phyloP scores from a whole-genome alignment of 164 flowering plant genomes.

The Houttuynia cordata region DNA sequence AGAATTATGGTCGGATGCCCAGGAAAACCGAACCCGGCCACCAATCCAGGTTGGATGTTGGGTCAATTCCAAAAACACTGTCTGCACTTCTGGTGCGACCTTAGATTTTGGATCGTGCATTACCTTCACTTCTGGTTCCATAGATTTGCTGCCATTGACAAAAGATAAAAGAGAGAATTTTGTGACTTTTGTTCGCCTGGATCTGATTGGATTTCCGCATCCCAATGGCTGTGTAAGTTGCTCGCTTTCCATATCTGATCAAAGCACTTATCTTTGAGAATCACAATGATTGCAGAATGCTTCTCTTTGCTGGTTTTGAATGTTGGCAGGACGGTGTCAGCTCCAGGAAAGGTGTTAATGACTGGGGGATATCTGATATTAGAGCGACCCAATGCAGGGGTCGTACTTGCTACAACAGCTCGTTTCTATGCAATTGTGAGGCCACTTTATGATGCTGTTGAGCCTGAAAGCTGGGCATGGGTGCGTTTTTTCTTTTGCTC shows the following conservation, averaged over 20 bases:
- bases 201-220: background rate
- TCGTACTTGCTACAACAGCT: slow-evolving; percentile 81
- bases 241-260: background rate
- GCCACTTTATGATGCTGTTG: slow-evolving; percentile 47
- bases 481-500: slow-evolving; percentile 17
- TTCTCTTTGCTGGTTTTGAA: background rate
- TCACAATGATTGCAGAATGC: too few relatives aligned
- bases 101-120: too few relatives aligned
- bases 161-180: too few relatives aligned
- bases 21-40: too few relatives aligned
- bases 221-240: background rate
- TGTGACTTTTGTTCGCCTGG: too few relatives aligned
- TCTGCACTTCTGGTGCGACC: too few relatives aligned
- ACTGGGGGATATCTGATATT: slow-evolving; percentile 90
- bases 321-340: slow-evolving; percentile 63
- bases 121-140: too few relatives aligned
- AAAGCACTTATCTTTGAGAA: background rate
- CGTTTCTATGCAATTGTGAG: slow-evolving; percentile 85
- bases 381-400: slow-evolving; percentile 93
- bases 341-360: slow-evolving; percentile 97
- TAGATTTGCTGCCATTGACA: too few relatives aligned
- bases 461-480: slow-evolving; percentile 77
- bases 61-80: too few relatives aligned
- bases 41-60: too few relatives aligned
- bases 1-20: too few relatives aligned